Base-by-base conservation (phyloP, 441 rosid species). In the Aquilaria agallochum region DNA sequence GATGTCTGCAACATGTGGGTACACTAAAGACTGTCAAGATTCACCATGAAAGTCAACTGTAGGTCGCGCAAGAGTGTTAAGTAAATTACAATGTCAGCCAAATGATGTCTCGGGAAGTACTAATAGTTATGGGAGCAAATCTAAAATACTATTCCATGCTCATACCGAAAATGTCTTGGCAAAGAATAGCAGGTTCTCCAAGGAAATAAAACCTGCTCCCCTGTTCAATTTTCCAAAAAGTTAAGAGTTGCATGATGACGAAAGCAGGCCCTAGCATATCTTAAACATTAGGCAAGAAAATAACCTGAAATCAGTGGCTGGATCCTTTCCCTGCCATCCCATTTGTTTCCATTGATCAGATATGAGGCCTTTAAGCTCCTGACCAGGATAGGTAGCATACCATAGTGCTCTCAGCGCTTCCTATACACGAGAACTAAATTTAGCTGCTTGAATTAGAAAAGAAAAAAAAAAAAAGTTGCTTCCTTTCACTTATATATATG, bases 321-420 rank as follows among this genome's bases (percentile, higher is more conserved):
- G 98, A 82, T 92, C 96, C 78, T 66, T 86, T 70, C 98, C 98
- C 71, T 93, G 97, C 96, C 96, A 90, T 50, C 98, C 97, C 98
- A 93, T 93, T 64, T 86, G 81, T 71, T 93, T 93, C 98, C 98
- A 93, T 40, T 93, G 97, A 46, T 93, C 87, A 48, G 98, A 90
- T 58, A 85, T 70, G 68, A 93, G 80, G 63, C 84, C 84, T 40
- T 77, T 77, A 52, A 92, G 96, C 75, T 88, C 80, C 72, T 70
- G 68, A 52, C 77, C 86, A 0, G 97, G 96, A 68, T 75, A 93
- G 2, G 96, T 79, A 50, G 96, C 85, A 31, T 76, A 78, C 97
- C 98, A 92, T 50, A 92, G 57, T 47, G 98, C 94, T 74, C 81
- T 92, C 63, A 92, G 58, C 67, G 96, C 96, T 72, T 81, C 90